Percentiles rank a stretch among this genome's conserved stretches.
Evolutionary conservation across 441 rosid genomes (phyloP).

Genomic region (Metrosideros polymorpha): DNA sequence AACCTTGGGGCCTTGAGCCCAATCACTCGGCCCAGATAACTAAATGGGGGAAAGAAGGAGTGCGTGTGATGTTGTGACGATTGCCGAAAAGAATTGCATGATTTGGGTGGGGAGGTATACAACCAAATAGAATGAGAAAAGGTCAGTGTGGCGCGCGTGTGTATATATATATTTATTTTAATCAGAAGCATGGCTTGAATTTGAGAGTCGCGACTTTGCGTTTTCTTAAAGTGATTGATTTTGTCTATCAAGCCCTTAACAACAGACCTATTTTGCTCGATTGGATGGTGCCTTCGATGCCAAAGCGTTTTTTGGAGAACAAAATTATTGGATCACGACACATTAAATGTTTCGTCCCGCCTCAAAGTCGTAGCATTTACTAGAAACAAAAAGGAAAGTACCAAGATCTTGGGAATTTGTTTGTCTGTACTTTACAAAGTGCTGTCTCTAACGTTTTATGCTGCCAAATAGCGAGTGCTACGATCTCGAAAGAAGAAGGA

Average conservation of each 20-base stretch:
- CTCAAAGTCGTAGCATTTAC: background rate
- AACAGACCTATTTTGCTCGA: background rate
- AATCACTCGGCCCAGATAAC: background rate
- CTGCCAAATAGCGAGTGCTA: rapidly evolving
- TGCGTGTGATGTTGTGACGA: background rate
- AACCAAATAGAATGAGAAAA: background rate
- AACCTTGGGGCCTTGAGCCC: background rate
- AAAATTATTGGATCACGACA: background rate
- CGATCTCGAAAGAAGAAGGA: background rate
- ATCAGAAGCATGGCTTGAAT: too few relatives aligned
- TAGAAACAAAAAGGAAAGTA: background rate
- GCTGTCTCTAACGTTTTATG: background rate
- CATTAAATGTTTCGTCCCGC: background rate
- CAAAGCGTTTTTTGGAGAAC: background rate
- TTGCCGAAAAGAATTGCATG: background rate
- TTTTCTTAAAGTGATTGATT: background rate
- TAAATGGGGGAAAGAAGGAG: background rate
- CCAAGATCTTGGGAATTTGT: background rate
- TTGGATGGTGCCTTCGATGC: background rate
- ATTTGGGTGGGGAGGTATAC: background rate
- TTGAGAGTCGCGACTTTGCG: background rate
- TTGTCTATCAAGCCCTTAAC: background rate
- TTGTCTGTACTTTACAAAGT: background rate
- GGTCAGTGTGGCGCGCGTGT: background rate
- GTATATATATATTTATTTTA: too few relatives aligned